Percentiles rank a stretch among this genome's conserved stretches.
These are phyloP conservation scores for Cadophora sp. DNA, from an alignment of 2,329 filamentous ascomycete genomes.

Conservation along the genomic window DNA sequence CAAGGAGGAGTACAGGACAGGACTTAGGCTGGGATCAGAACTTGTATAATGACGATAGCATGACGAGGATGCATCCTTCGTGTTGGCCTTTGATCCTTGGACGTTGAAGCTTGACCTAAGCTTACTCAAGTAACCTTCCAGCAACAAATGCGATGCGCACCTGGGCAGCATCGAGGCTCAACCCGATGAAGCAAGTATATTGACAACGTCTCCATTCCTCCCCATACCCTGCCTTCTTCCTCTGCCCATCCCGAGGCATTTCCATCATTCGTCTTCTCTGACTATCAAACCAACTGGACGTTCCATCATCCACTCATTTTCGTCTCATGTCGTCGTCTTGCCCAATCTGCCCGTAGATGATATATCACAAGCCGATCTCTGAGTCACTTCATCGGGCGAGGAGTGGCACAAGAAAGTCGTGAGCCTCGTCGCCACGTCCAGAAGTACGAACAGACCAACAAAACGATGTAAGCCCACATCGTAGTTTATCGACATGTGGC, in stretches of 20 bases:
- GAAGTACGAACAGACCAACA: not conserved
- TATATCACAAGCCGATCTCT: conserved; percentile 27
- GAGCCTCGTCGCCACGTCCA: not conserved
- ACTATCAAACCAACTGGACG: not conserved
- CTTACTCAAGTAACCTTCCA: not conserved
- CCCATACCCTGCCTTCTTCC: not conserved
- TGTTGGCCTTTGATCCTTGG: not conserved
- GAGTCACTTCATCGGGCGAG: conserved; percentile 29
- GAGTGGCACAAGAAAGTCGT: conserved; percentile 16
- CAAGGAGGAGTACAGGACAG: not conserved
- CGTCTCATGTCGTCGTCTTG: not conserved
- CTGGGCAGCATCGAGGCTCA: conserved; percentile 1
- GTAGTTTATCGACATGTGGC: not conserved
- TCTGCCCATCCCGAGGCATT: not conserved
- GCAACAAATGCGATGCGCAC: not conserved
- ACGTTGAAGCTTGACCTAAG: not conserved
- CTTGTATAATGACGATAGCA: too few relatives aligned
- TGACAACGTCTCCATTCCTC: not conserved
- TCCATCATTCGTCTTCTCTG: not conserved
- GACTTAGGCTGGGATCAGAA: not conserved
- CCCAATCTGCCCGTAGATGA: conserved; percentile 10
- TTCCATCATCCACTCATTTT: not conserved
- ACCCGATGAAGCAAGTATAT: conserved; percentile 2
- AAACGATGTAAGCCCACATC: not conserved
- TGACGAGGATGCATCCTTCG: conserved; percentile 1